Evolutionary conservation across 1,139 yeast species (phyloP), one percentile per base, ranked within the genome.

Genomic region (Geotrichum restrictum): DNA sequence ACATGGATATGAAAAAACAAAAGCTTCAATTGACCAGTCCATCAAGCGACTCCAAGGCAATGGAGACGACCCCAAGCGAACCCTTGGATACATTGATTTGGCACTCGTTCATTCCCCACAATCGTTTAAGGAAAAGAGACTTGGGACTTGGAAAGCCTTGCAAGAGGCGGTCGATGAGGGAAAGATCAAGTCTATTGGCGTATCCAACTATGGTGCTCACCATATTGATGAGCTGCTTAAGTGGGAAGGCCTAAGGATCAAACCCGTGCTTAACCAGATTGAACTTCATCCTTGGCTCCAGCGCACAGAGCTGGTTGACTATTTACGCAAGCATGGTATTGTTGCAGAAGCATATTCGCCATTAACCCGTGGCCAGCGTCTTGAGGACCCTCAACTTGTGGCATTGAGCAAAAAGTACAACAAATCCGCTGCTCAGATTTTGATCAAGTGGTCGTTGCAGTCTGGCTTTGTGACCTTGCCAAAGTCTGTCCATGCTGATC

Each of bases 291-390:
- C 83, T 16, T 78, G 89, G 88, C 73, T 83, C 53, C 83, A 65
- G 39, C 65, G 64, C 60, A 72, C 73, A 39, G 84, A 83, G 38
- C 68, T 85, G 51, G 80, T 81, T 2, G 76, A 77, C 38, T 83
- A 71, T 68, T 82, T 85, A 57, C 68, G 72, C 45, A 56, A 70
- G 49, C 64, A 79, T 61, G 75, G 78, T 67, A 74, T 85, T 34
- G 67, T 74, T 5, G 76, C 81, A 7, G 85, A 84, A 65, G 89
- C 93, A 0, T 86, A 78, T 67, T 79, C 87, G 3, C 93, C 95
- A 13, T 72, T 84, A 62, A 82, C 87, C 1, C 82, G 80, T 55
- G 85, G 88, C 4, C 64, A 68, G 50, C 77, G 79, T 60, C 64
- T 81, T 22, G 67, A 74, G 51, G 84, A 82, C 59, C 79, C 82